These are phyloP conservation scores for Chaetomium globosum DNA, from an alignment of 2,329 filamentous ascomycete species.

Conservation along the genomic window DNA sequence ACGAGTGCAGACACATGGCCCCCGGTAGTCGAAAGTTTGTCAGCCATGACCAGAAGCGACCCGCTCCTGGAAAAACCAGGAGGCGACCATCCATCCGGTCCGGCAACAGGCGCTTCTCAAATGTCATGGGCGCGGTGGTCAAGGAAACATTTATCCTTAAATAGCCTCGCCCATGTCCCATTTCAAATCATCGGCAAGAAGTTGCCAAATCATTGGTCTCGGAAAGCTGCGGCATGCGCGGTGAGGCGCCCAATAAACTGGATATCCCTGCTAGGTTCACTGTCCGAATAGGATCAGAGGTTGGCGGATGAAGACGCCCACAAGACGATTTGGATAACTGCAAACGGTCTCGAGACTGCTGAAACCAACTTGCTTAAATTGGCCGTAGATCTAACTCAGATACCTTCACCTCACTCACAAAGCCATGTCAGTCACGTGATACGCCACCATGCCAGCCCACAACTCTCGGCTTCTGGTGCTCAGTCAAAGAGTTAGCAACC, in stretches of 20 bases:
- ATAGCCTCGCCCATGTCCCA: background rate
- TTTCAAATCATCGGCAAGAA: background rate
- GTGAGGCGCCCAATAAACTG: constrained; percentile 9
- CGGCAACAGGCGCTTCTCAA: background rate
- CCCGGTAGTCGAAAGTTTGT: constrained; percentile 17
- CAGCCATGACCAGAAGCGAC: constrained; percentile 1
- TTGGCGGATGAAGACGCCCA: background rate
- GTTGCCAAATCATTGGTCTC: background rate
- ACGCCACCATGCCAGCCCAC: too few species aligned
- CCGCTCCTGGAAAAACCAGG: constrained; percentile 4
- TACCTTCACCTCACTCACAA: too few species aligned
- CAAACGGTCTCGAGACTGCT: background rate
- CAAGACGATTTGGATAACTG: background rate
- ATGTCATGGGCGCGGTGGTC: background rate
- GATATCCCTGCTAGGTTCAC: constrained; percentile 9
- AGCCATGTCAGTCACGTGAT: too few species aligned
- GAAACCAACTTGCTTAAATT: background rate
- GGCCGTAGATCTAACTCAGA: too few species aligned
- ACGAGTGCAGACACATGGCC: constrained; percentile 27
- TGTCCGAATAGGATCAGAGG: background rate
- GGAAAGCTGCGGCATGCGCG: constrained; percentile 21
- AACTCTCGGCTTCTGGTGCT: too few species aligned
- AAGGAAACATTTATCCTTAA: background rate
- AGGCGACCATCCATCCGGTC: background rate
- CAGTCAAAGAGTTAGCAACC: too few species aligned